Evolutionary conservation across 257 asterid species (phyloP).

Genomic region (Solanum chmielewskii): DNA sequence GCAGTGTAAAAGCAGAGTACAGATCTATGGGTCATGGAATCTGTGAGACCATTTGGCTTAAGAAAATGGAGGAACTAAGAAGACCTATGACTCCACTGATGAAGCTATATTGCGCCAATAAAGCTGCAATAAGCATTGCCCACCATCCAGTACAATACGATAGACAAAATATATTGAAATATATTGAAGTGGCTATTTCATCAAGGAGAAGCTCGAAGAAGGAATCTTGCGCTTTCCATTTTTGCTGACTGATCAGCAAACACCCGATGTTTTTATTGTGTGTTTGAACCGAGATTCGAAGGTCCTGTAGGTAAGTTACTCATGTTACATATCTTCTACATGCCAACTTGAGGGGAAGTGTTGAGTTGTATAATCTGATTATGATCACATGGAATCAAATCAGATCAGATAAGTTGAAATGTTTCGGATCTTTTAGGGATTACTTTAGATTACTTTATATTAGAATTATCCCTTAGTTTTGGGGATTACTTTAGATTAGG

Average conservation of each 20-base stretch:
- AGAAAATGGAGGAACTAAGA: not conserved
- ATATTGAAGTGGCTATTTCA: not conserved
- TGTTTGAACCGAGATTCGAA: not conserved
- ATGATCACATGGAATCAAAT: not conserved
- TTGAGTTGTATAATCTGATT: not conserved
- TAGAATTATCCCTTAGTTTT: not conserved
- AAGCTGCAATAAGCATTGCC: not conserved
- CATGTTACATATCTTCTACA: not conserved
- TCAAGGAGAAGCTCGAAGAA: not conserved
- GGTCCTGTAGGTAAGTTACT: not conserved
- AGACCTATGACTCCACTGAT: not conserved
- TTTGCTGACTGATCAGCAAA: not conserved
- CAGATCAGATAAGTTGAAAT: not conserved
- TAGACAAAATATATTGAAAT: not conserved
- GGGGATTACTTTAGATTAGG: not conserved
- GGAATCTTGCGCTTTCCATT: not conserved
- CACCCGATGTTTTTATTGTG: not conserved
- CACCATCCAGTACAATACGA: not conserved
- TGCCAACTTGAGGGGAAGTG: not conserved
- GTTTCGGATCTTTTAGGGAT: not conserved
- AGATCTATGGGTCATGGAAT: not conserved
- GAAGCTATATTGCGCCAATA: not conserved
- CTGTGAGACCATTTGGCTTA: not conserved
- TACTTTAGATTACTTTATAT: not conserved
- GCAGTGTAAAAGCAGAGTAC: not conserved